These are phyloP conservation scores for Fusarium decemcellulare DNA, from an alignment of 2,329 filamentous ascomycete species.

Conservation along the genomic window DNA sequence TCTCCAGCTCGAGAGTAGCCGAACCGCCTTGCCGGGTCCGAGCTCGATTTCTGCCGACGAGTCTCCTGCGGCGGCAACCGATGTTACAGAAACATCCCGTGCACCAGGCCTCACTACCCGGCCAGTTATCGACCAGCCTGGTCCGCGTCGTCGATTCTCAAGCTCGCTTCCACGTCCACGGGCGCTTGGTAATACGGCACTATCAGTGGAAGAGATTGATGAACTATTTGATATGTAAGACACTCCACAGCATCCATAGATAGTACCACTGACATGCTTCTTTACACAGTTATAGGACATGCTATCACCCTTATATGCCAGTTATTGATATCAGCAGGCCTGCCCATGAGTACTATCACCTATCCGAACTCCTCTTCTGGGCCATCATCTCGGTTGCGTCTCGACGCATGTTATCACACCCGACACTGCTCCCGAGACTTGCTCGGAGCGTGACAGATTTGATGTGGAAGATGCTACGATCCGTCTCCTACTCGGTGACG, in stretches of 20 bases:
- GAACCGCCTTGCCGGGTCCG: not conserved
- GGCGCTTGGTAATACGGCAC: not conserved
- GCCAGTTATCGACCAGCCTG: not conserved
- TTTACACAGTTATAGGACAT: not conserved
- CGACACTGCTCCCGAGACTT: conserved; percentile 18
- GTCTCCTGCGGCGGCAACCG: not conserved
- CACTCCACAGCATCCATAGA: too few species aligned
- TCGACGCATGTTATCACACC: not conserved
- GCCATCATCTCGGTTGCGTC: conserved; percentile 15
- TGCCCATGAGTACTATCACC: conserved; percentile 7
- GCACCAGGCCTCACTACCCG: not conserved
- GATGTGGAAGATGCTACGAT: conserved; percentile 18
- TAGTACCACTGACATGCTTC: not conserved
- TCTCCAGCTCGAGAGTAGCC: not conserved
- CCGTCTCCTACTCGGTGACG: conserved; percentile 12
- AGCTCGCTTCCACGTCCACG: not conserved
- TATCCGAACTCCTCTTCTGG: conserved; percentile 23
- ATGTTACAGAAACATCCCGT: not conserved
- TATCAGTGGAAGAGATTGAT: conserved; percentile 7
- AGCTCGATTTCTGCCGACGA: not conserved
- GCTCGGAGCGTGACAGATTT: conserved; percentile 22
- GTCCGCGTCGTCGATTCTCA: not conserved
- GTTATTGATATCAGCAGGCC: not conserved
- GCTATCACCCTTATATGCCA: conserved; percentile 5
- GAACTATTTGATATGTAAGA: not conserved